A percentile compares a stretch with the other conserved stretches of the same genome.
phyloP scores from a whole-genome alignment of 1,139 yeast genomes.

The Geotrichum bryndzae region DNA sequence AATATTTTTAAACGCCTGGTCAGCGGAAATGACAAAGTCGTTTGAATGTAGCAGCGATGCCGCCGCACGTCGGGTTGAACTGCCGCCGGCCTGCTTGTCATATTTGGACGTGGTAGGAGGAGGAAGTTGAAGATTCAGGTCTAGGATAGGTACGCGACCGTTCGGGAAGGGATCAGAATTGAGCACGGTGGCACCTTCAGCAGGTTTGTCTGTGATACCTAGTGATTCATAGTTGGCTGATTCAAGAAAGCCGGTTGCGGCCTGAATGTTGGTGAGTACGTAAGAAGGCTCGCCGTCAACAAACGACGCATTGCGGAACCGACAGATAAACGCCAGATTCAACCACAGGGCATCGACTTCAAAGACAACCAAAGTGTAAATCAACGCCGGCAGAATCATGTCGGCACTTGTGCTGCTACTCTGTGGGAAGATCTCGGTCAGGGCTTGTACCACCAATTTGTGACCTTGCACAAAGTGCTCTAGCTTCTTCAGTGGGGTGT shows the following conservation, averaged over 20 bases:
- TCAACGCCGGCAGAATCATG: constrained; percentile 50
- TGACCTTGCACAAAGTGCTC: constrained; percentile 39
- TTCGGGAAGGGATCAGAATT: constrained; percentile 1
- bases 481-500: constrained; percentile 40
- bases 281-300: constrained; percentile 48
- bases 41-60: constrained; percentile 23
- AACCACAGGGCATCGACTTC: constrained; percentile 44
- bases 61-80: constrained; percentile 8
- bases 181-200: background rate
- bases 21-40: constrained; percentile 30
- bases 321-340: constrained; percentile 48
- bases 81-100: background rate
- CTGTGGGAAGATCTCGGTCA: constrained; percentile 25
- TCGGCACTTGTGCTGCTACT: constrained; percentile 39
- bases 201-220: constrained; percentile 20
- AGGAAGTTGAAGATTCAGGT: background rate
- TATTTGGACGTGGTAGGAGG: background rate
- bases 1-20: constrained; percentile 30
- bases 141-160: constrained; percentile 7
- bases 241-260: constrained; percentile 52
- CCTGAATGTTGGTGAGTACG: constrained; percentile 59
- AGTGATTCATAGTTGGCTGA: constrained; percentile 43
- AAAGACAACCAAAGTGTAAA: constrained; percentile 44
- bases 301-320: constrained; percentile 47
- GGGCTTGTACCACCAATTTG: constrained; percentile 35